These are phyloP conservation scores for Huntiella abstrusa DNA, from an alignment of 2,329 filamentous ascomycete species.

Conservation along the genomic window DNA sequence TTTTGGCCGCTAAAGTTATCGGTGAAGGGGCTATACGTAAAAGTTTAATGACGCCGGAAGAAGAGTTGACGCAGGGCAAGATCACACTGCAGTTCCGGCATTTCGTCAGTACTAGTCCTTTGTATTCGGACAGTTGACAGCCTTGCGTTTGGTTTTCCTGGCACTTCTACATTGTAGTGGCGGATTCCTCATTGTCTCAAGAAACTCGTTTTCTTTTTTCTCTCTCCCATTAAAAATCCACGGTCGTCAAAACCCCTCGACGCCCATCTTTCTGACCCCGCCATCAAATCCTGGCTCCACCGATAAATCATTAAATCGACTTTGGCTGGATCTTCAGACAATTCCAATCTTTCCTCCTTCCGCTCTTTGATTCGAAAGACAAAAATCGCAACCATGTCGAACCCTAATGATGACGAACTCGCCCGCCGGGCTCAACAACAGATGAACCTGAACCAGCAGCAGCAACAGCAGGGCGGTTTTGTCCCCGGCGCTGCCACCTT, in stretches of 20 bases:
- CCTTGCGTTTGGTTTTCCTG: neutral
- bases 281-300: neutral
- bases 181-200: neutral
- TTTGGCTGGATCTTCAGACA: neutral
- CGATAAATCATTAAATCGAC: neutral
- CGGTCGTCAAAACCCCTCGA: neutral
- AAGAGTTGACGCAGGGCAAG: no score
- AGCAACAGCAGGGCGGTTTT: slow-evolving; percentile 40
- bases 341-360: neutral
- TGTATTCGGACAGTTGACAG: no score
- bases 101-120: no score
- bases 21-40: no score
- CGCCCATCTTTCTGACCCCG: neutral
- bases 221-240: neutral
- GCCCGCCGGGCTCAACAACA: slow-evolving; percentile 64
- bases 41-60: no score
- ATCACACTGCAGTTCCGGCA: no score
- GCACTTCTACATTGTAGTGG: neutral
- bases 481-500: slow-evolving; percentile 31
- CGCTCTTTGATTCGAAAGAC: neutral
- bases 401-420: slow-evolving; percentile 91
- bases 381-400: slow-evolving; percentile 44
- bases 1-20: no score
- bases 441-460: slow-evolving; percentile 55
- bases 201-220: neutral